Evolutionary conservation across 106 monocot genomes (phyloP).

Genomic region (Triglochin maritima): DNA sequence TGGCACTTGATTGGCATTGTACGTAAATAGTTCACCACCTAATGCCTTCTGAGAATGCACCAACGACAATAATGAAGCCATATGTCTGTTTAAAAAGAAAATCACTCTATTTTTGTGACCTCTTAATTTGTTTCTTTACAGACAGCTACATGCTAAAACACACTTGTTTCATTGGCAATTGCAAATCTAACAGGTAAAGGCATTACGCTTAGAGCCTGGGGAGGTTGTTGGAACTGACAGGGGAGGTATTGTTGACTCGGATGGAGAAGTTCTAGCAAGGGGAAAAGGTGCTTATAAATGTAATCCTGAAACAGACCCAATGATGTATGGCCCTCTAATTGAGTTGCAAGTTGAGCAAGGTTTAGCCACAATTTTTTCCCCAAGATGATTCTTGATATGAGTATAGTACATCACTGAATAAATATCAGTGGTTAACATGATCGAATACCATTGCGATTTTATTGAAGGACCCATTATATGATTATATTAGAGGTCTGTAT

Average conservation of each 20-base stretch:
- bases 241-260: conserved; percentile 72
- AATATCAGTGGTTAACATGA: too few relatives aligned
- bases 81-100: too few relatives aligned
- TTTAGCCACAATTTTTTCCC: conserved; percentile 60
- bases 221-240: conserved; percentile 32
- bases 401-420: too few relatives aligned
- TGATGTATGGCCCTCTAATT: conserved; percentile 67
- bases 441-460: too few relatives aligned
- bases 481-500: too few relatives aligned
- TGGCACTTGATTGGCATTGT: too few relatives aligned
- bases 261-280: conserved; percentile 78
- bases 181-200: conserved; percentile 47
- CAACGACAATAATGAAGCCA: too few relatives aligned
- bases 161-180: too few relatives aligned
- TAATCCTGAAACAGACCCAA: conserved; percentile 25
- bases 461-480: too few relatives aligned
- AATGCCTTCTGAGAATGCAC: too few relatives aligned
- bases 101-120: neutral
- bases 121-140: neutral
- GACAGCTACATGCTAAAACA: too few relatives aligned
- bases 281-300: conserved; percentile 29
- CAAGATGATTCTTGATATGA: neutral
- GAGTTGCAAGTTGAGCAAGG: conserved; percentile 54
- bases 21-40: too few relatives aligned
- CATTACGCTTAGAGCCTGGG: conserved; percentile 53